These are phyloP conservation scores for Phylloporus sp. DNA, from an alignment of 768 basidiomycete genomes.

Conservation along the genomic window DNA sequence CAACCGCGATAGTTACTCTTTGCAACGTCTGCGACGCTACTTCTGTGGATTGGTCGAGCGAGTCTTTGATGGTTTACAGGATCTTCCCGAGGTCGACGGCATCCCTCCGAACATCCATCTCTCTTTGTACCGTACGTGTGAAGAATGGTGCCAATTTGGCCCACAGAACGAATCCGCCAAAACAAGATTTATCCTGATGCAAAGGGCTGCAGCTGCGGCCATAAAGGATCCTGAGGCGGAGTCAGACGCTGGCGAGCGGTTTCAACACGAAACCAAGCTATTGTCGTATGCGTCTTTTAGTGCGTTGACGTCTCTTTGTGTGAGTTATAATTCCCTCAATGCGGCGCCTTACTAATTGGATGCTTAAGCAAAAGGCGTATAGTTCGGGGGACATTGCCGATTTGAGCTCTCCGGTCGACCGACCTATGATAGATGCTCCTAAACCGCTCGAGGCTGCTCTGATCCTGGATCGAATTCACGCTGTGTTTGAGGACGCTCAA, in stretches of 20 bases:
- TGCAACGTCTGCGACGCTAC: constrained; percentile 80
- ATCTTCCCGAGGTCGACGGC: constrained; percentile 67
- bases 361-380: constrained; percentile 67
- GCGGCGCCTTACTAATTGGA: background rate
- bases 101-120: constrained; percentile 72
- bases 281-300: constrained; percentile 82
- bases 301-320: constrained; percentile 82
- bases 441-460: constrained; percentile 49
- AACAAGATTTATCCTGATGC: constrained; percentile 66
- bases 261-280: constrained; percentile 63
- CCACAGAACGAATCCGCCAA: constrained; percentile 67
- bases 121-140: constrained; percentile 76
- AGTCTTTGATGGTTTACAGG: constrained; percentile 70
- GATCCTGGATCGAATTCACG: constrained; percentile 61
- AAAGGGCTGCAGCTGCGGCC: constrained; percentile 54
- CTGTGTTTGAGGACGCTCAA: constrained; percentile 62
- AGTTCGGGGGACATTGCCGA: constrained; percentile 55
- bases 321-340: constrained; percentile 39
- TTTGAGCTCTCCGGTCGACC: constrained; percentile 59
- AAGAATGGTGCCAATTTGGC: constrained; percentile 91
- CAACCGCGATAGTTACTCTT: constrained; percentile 66
- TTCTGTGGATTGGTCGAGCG: constrained; percentile 89
- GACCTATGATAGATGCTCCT: constrained; percentile 42
- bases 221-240: constrained; percentile 52
- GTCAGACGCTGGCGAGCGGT: constrained; percentile 49